Conservation (phyloP, 2,329 filamentous ascomycete species). For the Fonsecaea multimorphosa region DNA sequence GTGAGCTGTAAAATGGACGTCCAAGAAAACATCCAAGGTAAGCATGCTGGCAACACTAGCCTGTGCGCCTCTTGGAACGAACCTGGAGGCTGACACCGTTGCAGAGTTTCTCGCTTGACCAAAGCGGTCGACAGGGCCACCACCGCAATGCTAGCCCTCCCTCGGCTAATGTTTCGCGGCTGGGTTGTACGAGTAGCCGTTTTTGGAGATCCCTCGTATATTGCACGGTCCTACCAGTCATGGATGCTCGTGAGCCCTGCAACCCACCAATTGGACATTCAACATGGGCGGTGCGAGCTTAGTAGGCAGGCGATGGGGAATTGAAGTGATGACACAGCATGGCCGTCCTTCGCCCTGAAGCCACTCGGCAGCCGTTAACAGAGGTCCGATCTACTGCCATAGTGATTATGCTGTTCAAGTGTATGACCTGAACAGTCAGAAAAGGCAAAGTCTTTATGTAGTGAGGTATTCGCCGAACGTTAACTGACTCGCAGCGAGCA, state of each 20-base stretch:
- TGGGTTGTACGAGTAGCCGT: background rate
- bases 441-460: background rate
- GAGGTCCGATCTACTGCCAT: background rate
- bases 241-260: background rate
- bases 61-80: background rate
- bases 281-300: conserved; percentile 12
- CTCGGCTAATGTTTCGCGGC: background rate
- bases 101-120: background rate
- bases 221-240: background rate
- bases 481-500: background rate
- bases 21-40: background rate
- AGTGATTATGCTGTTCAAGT: background rate
- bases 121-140: background rate
- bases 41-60: background rate
- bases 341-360: conserved; percentile 8
- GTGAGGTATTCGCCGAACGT: background rate
- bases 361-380: conserved; percentile 22
- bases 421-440: background rate
- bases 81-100: background rate
- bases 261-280: background rate
- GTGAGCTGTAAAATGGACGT: background rate
- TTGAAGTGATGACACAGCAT: background rate
- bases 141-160: background rate
- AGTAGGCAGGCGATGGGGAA: background rate
- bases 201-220: conserved; percentile 3